Base-by-base conservation (phyloP, 768 basidiomycete species). In the Naganishia kalamii region DNA sequence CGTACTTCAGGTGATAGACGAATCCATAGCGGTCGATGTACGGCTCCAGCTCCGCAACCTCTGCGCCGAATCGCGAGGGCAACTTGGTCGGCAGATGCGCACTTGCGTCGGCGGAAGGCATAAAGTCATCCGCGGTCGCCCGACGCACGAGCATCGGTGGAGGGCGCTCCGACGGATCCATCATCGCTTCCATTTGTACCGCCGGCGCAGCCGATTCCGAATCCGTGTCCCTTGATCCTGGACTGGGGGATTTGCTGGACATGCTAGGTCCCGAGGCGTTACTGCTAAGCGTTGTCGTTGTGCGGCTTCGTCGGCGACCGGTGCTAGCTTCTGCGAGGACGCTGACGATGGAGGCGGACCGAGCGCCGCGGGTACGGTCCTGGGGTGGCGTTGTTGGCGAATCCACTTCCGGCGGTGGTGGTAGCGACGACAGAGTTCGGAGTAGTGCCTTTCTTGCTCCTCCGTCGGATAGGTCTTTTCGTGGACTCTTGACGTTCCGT, bases 1-100 rank as follows among this genome's bases (percentile, higher is more conserved):
- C 64, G 21, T 65, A 65, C 30, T 54, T 43, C 17, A 65, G 19
- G 29, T 70, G 68, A 73, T 74, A 77, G 23, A 77, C 76, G 57
- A 77, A 77, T 3, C 76, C 76, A 62, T 75, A 77, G 32, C 75
- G 67, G 59, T 77, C 76, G 1, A 75, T 76, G 47, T 76, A 63
- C 13, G 76, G 75, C 25, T 68, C 60, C 12, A 68, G 65, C 5
- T 74, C 73, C 13, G 51, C 66, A 13, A 69, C 67, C 13, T 74
- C 68, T 15, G 44, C 64, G 35, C 57, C 57, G 60, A 76, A 77
- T 47, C 73, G 46, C 32, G 69, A 73, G 3, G 76, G 74, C 41
- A 71, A 13, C 54, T 71, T 70, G 23, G 29, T 21, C 19, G 52
- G n/a, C 30, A 17, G 17, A 65, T 67, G 12, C 30, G 46, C 46